Conservation (phyloP, 2,329 filamentous ascomycete genomes). For the Diplodia mutila region DNA sequence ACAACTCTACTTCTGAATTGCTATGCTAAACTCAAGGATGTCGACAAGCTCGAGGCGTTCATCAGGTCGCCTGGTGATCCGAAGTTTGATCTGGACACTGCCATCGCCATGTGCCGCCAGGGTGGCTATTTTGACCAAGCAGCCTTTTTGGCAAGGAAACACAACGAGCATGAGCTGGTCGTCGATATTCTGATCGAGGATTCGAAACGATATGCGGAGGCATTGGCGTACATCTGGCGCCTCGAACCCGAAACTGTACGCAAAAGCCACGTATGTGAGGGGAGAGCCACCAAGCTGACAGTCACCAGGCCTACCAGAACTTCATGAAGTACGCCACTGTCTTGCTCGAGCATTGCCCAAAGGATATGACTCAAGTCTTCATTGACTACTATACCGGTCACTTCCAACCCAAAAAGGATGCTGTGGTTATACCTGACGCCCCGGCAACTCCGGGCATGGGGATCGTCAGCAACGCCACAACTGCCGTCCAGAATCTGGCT, state of each 20-base stretch:
- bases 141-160: conserved; percentile 90
- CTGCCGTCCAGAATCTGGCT: conserved; percentile 82
- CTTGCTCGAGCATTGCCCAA: conserved; percentile 81
- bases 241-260: conserved; percentile 76
- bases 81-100: conserved; percentile 95
- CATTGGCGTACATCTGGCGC: conserved; percentile 88
- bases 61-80: conserved; percentile 94
- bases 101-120: conserved; percentile 96
- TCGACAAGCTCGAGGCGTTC: conserved; percentile 92
- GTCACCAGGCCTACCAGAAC: conserved; percentile 73
- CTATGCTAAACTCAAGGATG: conserved; percentile 97
- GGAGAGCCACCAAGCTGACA: conserved; percentile 1
- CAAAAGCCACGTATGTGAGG: conserved; percentile 27
- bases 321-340: conserved; percentile 95
- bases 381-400: conserved; percentile 92
- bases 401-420: conserved; percentile 74
- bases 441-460: conserved; percentile 50
- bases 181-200: conserved; percentile 97
- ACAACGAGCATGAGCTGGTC: conserved; percentile 90
- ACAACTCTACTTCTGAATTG: conserved; percentile 94
- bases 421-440: conserved; percentile 54
- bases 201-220: conserved; percentile 85
- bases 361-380: conserved; percentile 82
- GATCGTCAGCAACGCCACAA: conserved; percentile 46
- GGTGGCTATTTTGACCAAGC: conserved; percentile 97